Evolutionary conservation across 768 basidiomycete genomes (phyloP).

Genomic region (Hebeloma cylindrosporum): DNA sequence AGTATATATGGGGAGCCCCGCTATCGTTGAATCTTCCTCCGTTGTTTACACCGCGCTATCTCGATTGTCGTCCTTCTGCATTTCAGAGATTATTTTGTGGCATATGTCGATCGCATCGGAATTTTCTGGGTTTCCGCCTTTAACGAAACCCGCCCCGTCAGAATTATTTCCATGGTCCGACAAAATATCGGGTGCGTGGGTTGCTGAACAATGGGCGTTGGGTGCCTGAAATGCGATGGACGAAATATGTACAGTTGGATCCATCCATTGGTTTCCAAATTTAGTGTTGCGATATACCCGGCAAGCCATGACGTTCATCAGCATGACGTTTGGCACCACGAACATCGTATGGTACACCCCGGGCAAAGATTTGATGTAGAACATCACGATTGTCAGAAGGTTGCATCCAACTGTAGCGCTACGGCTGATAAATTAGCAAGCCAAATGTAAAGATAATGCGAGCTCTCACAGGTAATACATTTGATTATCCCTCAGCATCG

Average conservation of each 20-base stretch:
- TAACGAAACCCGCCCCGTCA: no score
- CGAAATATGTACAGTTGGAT: not conserved
- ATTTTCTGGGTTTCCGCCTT: no score
- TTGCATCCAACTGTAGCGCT: conserved; percentile 7
- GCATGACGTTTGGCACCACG: conserved; percentile 4
- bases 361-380: conserved; percentile 8
- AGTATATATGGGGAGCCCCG: no score
- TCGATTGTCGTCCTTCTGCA: no score
- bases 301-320: conserved; percentile 21
- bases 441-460: not conserved
- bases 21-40: no score
- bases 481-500: conserved; percentile 27
- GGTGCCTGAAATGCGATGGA: not conserved
- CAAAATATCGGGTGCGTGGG: no score
- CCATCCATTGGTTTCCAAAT: conserved; percentile 2
- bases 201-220: no score
- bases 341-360: conserved; percentile 8
- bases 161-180: no score
- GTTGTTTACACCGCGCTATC: no score
- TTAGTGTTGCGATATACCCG: conserved; percentile 19
- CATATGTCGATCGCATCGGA: no score
- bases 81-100: no score
- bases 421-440: no score
- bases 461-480: conserved; percentile 30
- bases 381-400: conserved; percentile 5